phyloP scores from a whole-genome alignment of 2,329 filamentous ascomycete species.

The Escovopsis sp. region DNA sequence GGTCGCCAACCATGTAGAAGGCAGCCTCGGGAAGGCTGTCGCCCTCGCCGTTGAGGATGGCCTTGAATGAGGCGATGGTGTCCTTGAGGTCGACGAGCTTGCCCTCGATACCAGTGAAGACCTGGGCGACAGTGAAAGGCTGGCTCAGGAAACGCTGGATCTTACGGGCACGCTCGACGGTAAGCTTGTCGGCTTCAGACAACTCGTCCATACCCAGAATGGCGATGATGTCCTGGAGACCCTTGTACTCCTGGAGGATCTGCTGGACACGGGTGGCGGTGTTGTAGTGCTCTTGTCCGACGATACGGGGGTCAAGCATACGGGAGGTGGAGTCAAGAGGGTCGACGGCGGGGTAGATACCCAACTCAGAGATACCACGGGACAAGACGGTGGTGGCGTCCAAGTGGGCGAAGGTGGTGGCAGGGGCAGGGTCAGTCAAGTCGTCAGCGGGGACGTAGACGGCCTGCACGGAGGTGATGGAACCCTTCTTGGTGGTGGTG shows the following conservation, averaged over 20 bases:
- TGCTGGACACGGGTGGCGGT: constrained; percentile 92
- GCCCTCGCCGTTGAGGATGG: constrained; percentile 87
- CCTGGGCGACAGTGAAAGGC: constrained; percentile 80
- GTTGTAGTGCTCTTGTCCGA: constrained; percentile 95
- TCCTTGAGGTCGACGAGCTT: constrained; percentile 96
- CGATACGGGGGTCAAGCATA: constrained; percentile 98
- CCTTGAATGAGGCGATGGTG: constrained; percentile 95
- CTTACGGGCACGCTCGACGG: constrained; percentile 99
- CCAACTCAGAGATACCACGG: constrained; percentile 99
- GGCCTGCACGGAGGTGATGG: constrained; percentile 99
- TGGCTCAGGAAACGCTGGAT: constrained; percentile 99
- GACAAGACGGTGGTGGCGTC: constrained; percentile 99
- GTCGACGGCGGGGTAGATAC: constrained; percentile 99
- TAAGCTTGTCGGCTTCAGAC: constrained; percentile 98
- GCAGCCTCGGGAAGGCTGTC: constrained; percentile 88
- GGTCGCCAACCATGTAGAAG: constrained; percentile 98
- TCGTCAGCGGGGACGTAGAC: constrained; percentile 99
- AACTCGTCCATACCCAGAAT: constrained; percentile 99
- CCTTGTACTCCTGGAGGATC: constrained; percentile 99
- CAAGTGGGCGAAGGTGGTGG: constrained; percentile 99
- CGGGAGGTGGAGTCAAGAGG: constrained; percentile 98
- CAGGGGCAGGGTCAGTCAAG: constrained; percentile 98
- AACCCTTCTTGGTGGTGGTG: constrained; percentile 98
- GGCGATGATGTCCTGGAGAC: constrained; percentile 99
- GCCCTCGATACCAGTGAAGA: constrained; percentile 91